Conservation (phyloP, 2,329 filamentous ascomycete species). For the Chalara sp. region DNA sequence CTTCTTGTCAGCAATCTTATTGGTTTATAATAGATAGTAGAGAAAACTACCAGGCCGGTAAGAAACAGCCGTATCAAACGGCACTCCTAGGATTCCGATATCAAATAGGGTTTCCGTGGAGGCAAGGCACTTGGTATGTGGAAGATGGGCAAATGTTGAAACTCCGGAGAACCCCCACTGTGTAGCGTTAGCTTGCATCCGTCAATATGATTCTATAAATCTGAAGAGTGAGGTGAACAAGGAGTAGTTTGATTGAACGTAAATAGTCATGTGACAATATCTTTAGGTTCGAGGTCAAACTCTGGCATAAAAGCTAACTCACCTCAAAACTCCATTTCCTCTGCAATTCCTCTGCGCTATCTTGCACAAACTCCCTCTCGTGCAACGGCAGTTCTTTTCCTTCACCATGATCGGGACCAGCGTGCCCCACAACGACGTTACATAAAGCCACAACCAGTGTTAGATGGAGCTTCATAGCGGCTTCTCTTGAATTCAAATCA, state of each 20-base stretch:
- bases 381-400: conserved; percentile 29
- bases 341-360: conserved; percentile 46
- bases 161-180: conserved; percentile 66
- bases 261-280: no score
- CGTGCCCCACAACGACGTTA: conserved; percentile 7
- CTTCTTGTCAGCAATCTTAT: conserved; percentile 1
- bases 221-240: no score
- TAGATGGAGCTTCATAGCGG: neutral
- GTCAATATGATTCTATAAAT: no score
- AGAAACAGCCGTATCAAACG: conserved; percentile 67
- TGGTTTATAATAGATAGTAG: neutral
- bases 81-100: conserved; percentile 65
- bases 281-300: neutral
- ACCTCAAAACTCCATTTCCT: conserved; percentile 53
- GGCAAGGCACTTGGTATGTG: conserved; percentile 63
- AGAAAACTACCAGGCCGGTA: conserved; percentile 54
- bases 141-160: conserved; percentile 66
- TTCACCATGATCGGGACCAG: conserved; percentile 15
- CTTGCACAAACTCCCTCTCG: conserved; percentile 39
- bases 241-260: no score
- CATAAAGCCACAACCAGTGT: neutral
- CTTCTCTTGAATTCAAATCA: no score
- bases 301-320: conserved; percentile 18
- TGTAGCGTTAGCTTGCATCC: neutral
- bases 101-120: conserved; percentile 58